A percentile compares a stretch with the other conserved stretches of the same genome.
These are phyloP conservation scores for Penicillium hesseltinei DNA, from an alignment of 2,329 filamentous ascomycete genomes.

Conservation along the genomic window DNA sequence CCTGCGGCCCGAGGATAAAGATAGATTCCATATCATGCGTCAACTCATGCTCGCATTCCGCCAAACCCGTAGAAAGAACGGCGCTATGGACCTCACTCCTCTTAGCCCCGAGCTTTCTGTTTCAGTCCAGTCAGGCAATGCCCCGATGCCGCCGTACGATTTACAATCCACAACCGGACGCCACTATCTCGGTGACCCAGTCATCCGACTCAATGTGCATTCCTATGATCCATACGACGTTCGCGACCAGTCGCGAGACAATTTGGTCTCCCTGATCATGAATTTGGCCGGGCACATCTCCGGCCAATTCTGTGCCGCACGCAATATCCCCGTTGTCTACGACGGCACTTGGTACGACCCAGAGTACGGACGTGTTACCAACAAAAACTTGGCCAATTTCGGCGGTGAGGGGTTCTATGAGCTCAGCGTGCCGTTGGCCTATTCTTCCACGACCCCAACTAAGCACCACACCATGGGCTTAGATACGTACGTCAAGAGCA, in stretches of 20 bases:
- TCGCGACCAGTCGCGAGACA: slow-evolving; percentile 37
- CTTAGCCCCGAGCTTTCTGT: slow-evolving; percentile 19
- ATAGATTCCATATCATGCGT: slow-evolving; percentile 36
- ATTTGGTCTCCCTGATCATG: slow-evolving; percentile 53
- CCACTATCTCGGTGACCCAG: slow-evolving; percentile 43
- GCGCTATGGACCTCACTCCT: slow-evolving; percentile 37
- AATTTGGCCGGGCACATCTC: slow-evolving; percentile 49
- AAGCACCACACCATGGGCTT: slow-evolving; percentile 53
- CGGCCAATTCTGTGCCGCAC: slow-evolving; percentile 36
- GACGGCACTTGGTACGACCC: slow-evolving; percentile 40
- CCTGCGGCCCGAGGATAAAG: slow-evolving; percentile 35
- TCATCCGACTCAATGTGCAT: slow-evolving; percentile 36
- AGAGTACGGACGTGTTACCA: slow-evolving; percentile 41
- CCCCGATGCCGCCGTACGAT: slow-evolving; percentile 27
- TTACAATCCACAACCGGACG: slow-evolving; percentile 31
- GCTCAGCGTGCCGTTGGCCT: slow-evolving; percentile 36
- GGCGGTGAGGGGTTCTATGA: slow-evolving; percentile 41
- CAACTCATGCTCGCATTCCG: slow-evolving; percentile 42
- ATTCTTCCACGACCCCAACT: slow-evolving; percentile 48
- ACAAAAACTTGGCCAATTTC: slow-evolving; percentile 43
- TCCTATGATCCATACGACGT: slow-evolving; percentile 38
- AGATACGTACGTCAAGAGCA: slow-evolving; percentile 56
- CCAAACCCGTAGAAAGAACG: slow-evolving; percentile 37
- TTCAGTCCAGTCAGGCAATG: slow-evolving; percentile 27
- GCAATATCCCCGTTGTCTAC: slow-evolving; percentile 38